Base-by-base conservation (phyloP, 1,284 basidiomycete species). In the Trichosporon ovoides region DNA sequence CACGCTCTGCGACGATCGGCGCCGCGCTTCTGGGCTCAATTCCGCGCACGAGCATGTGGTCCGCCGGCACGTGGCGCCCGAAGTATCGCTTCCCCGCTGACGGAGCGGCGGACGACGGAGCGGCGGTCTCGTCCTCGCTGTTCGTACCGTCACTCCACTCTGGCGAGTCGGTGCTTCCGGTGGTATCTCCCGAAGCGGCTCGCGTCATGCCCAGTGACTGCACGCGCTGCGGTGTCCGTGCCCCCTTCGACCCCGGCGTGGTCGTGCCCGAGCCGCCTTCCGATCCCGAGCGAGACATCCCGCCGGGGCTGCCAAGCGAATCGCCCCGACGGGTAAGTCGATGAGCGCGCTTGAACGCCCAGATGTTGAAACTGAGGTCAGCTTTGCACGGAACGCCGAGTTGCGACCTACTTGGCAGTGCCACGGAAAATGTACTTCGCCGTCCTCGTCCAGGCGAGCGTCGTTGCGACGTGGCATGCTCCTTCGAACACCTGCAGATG, bases 1-100 rank as follows among this genome's bases (percentile, higher is more conserved):
- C 85, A 7, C 94, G 84, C 75, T 97, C 92, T n/a, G 92, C 82
- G 58, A 97, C 87, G 80, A 88, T 86, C 7, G 40, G 52, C 1
- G 57, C 49, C 31, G 75, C 74, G 57, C 75, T 66, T 5, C 55
- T 40, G 0, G 75, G 76, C 53, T 72, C 68, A 2, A 43, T 55
- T 3, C 76, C 77, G 0, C 59, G 65, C 5, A 77, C 73, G 3
- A 65, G 69, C 40, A 77, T 68, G 40, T 18, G 24, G 38, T 52
- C 24, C 7, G 37, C 38, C 5, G 20, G 52, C 37, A 33, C 19
- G 52, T 53, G 37, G 16, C 52, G 28, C 14, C 22, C 18, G 38
- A 53, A 28, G 28, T 31, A 48, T 7, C 50, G 19, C 12, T 18
- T 40, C n/a, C 19, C 31, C 20, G 35, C 7, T 3, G 35, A 20